Conservation (phyloP, 495 filamentous ascomycete species). For the Talaromyces proteolyticus region DNA sequence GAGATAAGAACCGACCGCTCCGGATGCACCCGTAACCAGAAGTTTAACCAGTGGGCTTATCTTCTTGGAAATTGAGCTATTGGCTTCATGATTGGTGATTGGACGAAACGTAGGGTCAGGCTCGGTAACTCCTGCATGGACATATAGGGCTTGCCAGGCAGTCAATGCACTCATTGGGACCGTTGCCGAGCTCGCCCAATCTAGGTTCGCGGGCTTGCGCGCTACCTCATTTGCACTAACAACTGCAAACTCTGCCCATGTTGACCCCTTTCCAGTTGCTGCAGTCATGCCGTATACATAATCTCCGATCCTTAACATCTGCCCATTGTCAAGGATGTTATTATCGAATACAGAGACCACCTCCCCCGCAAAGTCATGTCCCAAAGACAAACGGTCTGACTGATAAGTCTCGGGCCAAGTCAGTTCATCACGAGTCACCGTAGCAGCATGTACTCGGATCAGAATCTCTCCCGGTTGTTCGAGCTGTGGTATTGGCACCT, state of each 20-base stretch:
- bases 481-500: not conserved
- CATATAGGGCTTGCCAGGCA: constrained; percentile 27
- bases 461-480: constrained; percentile 15
- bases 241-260: constrained; percentile 27
- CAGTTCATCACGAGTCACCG: constrained; percentile 22
- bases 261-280: constrained; percentile 11
- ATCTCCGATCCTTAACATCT: constrained; percentile 12
- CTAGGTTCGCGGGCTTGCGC: constrained; percentile 16
- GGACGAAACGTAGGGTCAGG: constrained; percentile 4
- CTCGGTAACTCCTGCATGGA: constrained; percentile 13
- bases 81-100: not conserved
- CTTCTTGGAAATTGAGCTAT: not conserved
- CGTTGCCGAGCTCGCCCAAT: constrained; percentile 18
- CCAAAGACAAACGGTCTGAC: constrained; percentile 18
- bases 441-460: constrained; percentile 21
- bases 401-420: constrained; percentile 27
- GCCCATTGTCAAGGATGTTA: too few relatives aligned
- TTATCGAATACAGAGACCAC: not conserved
- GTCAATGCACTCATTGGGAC: constrained; percentile 28
- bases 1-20: constrained; percentile 23
- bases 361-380: constrained; percentile 38
- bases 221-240: constrained; percentile 18
- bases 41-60: constrained; percentile 7
- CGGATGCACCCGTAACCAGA: constrained; percentile 27
- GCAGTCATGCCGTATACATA: constrained; percentile 27